Conservation (phyloP, 2,329 filamentous ascomycete species). For the Trichoderma afroharzianum region DNA sequence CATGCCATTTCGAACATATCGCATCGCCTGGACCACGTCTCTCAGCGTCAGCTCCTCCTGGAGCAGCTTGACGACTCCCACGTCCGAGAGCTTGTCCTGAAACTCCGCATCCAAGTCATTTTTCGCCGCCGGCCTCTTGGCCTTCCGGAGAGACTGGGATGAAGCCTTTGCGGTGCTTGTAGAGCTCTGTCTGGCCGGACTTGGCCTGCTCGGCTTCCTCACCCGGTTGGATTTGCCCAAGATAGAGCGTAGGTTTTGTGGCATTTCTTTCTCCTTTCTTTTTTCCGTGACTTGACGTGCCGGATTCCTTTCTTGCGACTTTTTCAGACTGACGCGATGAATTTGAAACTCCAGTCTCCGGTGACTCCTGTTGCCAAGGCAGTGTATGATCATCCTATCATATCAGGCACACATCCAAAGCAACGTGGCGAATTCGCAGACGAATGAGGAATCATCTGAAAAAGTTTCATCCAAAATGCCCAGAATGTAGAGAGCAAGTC, state of each 20-base stretch:
- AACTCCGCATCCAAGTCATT: constrained; percentile 32
- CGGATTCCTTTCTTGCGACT: not conserved
- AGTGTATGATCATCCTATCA: not conserved
- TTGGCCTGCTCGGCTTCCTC: constrained; percentile 27
- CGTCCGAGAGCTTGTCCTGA: constrained; percentile 54
- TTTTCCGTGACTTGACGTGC: not conserved
- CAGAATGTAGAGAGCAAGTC: not conserved
- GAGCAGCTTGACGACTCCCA: constrained; percentile 53
- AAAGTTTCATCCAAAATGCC: not conserved
- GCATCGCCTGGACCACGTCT: constrained; percentile 62
- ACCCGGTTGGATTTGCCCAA: constrained; percentile 36
- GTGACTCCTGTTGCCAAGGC: not conserved
- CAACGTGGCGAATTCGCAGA: not conserved
- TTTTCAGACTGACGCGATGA: constrained; percentile 1
- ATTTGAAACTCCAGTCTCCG: not conserved
- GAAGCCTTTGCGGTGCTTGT: constrained; percentile 9
- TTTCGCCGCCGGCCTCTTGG: constrained; percentile 22
- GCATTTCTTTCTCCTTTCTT: constrained; percentile 23
- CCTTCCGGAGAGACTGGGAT: constrained; percentile 27
- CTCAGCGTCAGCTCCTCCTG: constrained; percentile 54
- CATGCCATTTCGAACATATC: constrained; percentile 58
- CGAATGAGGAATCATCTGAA: constrained; percentile 9
- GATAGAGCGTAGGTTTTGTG: constrained; percentile 36
- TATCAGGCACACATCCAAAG: not conserved
- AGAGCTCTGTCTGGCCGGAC: not conserved